phyloP scores from a whole-genome alignment of 1,139 yeast genomes.

The Blastobotrys capitulatus region DNA sequence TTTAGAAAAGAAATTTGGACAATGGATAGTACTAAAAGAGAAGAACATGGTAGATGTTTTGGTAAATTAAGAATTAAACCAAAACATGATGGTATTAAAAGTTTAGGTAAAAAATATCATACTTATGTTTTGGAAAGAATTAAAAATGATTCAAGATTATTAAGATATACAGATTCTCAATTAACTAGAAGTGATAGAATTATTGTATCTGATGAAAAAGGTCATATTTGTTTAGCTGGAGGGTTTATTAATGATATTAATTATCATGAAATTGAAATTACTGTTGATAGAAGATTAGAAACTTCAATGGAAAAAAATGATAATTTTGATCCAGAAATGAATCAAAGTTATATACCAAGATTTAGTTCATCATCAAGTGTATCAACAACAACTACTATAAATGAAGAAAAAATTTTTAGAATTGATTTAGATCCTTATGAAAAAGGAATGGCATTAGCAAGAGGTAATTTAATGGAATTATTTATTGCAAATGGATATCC shows the following conservation, averaged over 20 bases:
- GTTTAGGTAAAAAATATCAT: constrained; percentile 2
- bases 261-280: constrained; percentile 36
- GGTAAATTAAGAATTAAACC: constrained; percentile 25
- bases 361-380: background rate
- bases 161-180: constrained; percentile 20
- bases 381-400: background rate
- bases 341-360: constrained; percentile 6
- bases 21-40: constrained; percentile 55
- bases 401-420: constrained; percentile 38
- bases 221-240: constrained; percentile 67
- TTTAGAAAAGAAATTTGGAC: constrained; percentile 66
- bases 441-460: constrained; percentile 68
- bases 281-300: constrained; percentile 47
- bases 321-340: constrained; percentile 1
- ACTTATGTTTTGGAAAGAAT: constrained; percentile 10
- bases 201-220: constrained; percentile 71
- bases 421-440: constrained; percentile 78
- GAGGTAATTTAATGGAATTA: constrained; percentile 67
- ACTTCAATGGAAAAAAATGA: constrained; percentile 14
- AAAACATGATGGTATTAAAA: constrained; percentile 10
- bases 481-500: constrained; percentile 48
- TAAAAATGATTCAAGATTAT: constrained; percentile 7
- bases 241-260: constrained; percentile 50
- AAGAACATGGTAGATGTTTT: constrained; percentile 55
- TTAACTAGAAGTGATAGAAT: constrained; percentile 37